Evolutionary conservation across 192 early-diverging fungal genomes (phyloP), one percentile per base, ranked within the genome.

Genomic region (Thamnidium elegans): DNA sequence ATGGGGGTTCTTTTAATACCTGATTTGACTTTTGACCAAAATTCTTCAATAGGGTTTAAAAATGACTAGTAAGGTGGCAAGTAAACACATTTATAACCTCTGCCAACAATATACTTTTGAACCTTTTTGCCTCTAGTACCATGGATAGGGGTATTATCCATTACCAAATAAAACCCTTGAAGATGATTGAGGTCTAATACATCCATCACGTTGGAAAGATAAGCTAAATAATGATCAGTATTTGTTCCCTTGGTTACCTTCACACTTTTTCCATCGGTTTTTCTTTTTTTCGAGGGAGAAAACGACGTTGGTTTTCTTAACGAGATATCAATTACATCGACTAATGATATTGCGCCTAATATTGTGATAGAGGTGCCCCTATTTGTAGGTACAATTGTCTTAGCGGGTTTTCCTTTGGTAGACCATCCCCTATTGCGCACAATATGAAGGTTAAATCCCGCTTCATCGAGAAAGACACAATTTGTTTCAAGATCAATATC

Each of bases 21-120:
- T 23, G 21, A 19, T 23, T 65, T 65, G 19, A 51, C 21, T 4
- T 51, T 43, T 14, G 34, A 43, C 62, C 19, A 63, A 59, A 63
- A 66, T n/a, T 72, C 70, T 46, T 72, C 70, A 58, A 58, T 66
- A 17, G 70, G 63, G 50, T 66, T 71, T 1, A 64, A 21, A 15
- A 42, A 55, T 9, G 36, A 51, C 1, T n/a, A 65, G 26, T 63
- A 51, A 1, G 61, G 61, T 21, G 39, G 43, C 2, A 55, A 34
- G 15, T 36, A 47, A 19, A 19, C 23, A 17, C 14, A 34, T 14
- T 65, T 55, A 48, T 65, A 65, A 10, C 53, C 63, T 56, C 55
- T 34, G n/a, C n/a, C n/a, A n/a, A n/a, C n/a, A n/a, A n/a, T n/a
- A n/a, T n/a, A n/a, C n/a, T n/a, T n/a, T n/a, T n/a, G n/a, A n/a